Evolutionary conservation across 2,329 filamentous ascomycete genomes (phyloP), one percentile per base, ranked within the genome.

Genomic region (Phaeosphaeria sp.): DNA sequence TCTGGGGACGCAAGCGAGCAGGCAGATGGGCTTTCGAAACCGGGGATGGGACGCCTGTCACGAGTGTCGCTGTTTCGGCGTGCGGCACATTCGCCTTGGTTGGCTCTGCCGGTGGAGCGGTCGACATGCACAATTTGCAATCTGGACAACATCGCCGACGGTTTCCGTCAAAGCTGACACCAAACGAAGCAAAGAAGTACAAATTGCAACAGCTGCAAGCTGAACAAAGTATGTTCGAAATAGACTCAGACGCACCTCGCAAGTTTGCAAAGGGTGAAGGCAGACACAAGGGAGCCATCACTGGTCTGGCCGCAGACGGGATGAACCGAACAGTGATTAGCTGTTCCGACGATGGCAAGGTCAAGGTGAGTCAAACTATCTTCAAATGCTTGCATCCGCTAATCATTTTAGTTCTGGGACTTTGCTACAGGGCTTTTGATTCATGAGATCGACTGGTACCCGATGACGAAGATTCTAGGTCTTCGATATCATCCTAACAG

Each of bases 101-200:
- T 21, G 95, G 95, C 1, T 97, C 94, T 1, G 87, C 87, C 27
- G 88, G 85, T 39, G 95, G 95, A 43, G 87, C 88, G 33, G 89
- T 99, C 55, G 93, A 97, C 75, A 94, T 96, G 90, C 98, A 91
- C 85, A 99, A 99, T 74, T 82, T 99, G 57, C 95, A 99, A 76
- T 98, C 95, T 45, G 95, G 95, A 45, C 82, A 89, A 20, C 92
- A 96, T 76, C 89, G 94, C 56, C 92, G 96, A 71, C 87, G 90
- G 18, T 99, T 96, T 76, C 95, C 95, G 0, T 88, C 92, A 8
- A 86, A 86, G 45, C 78, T 96, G 46, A 93, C 90, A 1, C 90
- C 90, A 1, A 87, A 87, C 0, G 92, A 96, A 78, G 90, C 91
- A 2, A 89, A 90, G 65, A 90, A 91, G 73, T 76, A 93, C 49